phyloP scores from a whole-genome alignment of 2,329 filamentous ascomycete genomes.

The Fusarium beomiforme region DNA sequence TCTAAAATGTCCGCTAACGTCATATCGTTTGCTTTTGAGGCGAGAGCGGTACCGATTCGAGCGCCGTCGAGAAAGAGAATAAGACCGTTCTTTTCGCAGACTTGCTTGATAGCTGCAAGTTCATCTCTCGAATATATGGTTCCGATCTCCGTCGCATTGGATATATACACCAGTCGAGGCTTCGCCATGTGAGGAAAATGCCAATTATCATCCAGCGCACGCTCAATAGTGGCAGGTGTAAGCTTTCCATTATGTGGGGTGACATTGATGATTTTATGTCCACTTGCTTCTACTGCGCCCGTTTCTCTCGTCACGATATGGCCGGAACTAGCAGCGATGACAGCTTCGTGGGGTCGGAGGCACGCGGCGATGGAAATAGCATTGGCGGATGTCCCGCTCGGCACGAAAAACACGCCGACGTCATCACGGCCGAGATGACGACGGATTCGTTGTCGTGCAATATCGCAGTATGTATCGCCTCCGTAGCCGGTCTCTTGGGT shows the following conservation, averaged over 20 bases:
- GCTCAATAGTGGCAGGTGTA: conserved; percentile 53
- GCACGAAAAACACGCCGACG: conserved; percentile 61
- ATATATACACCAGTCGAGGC: conserved; percentile 61
- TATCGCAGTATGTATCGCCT: conserved; percentile 54
- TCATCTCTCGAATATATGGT: conserved; percentile 58
- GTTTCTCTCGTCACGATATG: conserved; percentile 62
- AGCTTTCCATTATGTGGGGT: conserved; percentile 58
- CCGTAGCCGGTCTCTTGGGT: conserved; percentile 60
- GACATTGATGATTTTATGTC: conserved; percentile 62
- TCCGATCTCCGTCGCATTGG: conserved; percentile 61
- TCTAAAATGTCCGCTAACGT: conserved; percentile 56
- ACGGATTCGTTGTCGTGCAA: conserved; percentile 55
- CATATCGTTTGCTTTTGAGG: conserved; percentile 55
- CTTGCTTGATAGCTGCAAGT: conserved; percentile 52
- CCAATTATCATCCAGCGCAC: conserved; percentile 58
- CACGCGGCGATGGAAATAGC: conserved; percentile 63
- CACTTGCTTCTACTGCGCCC: conserved; percentile 61
- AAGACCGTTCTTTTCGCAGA: conserved; percentile 54
- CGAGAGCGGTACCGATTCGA: conserved; percentile 55
- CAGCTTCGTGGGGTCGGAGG: conserved; percentile 60
- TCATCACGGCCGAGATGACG: conserved; percentile 49
- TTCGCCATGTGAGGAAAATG: conserved; percentile 63
- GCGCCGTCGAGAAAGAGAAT: conserved; percentile 61
- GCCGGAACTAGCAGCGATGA: conserved; percentile 60
- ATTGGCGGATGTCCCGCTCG: conserved; percentile 62